phyloP scores from a whole-genome alignment of 768 basidiomycete species.

The Trametes villosa region DNA sequence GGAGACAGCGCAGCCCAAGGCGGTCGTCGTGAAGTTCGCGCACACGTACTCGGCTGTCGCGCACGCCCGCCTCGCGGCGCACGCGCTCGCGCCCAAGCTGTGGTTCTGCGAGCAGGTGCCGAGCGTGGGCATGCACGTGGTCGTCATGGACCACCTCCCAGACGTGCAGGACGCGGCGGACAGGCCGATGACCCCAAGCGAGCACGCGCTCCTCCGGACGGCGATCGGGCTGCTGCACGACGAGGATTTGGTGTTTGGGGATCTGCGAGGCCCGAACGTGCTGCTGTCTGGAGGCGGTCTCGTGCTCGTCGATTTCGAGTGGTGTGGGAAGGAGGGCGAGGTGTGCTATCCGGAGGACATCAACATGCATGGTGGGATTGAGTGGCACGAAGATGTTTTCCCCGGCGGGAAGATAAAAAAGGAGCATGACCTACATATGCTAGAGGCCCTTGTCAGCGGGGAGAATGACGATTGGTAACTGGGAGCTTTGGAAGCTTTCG shows the following conservation, averaged over 20 bases:
- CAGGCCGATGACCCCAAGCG: neutral
- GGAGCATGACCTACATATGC: neutral
- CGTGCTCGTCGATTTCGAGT: constrained; percentile 32
- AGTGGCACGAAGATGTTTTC: neutral
- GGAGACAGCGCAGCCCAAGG: neutral
- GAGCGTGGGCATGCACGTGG: constrained; percentile 16
- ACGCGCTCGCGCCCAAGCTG: constrained; percentile 14
- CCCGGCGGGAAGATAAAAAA: neutral
- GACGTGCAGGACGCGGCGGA: constrained; percentile 1
- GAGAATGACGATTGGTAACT: too few species aligned
- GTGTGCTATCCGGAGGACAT: constrained; percentile 26
- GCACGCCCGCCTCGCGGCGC: constrained; percentile 12
- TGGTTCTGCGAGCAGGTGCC: constrained; percentile 3
- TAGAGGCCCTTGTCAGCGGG: neutral
- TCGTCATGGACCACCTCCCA: constrained; percentile 23
- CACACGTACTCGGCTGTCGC: neutral
- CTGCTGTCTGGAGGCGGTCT: constrained; percentile 22
- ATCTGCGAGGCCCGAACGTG: constrained; percentile 35
- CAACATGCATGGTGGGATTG: constrained; percentile 38
- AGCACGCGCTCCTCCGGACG: constrained; percentile 3
- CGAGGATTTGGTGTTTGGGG: constrained; percentile 35
- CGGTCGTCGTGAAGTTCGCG: constrained; percentile 20
- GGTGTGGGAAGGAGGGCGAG: constrained; percentile 26
- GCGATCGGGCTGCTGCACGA: constrained; percentile 24
- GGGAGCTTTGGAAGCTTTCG: too few species aligned